Conservation (phyloP, 176 grass and related monocot species). For the Ensete glaucum region DNA sequence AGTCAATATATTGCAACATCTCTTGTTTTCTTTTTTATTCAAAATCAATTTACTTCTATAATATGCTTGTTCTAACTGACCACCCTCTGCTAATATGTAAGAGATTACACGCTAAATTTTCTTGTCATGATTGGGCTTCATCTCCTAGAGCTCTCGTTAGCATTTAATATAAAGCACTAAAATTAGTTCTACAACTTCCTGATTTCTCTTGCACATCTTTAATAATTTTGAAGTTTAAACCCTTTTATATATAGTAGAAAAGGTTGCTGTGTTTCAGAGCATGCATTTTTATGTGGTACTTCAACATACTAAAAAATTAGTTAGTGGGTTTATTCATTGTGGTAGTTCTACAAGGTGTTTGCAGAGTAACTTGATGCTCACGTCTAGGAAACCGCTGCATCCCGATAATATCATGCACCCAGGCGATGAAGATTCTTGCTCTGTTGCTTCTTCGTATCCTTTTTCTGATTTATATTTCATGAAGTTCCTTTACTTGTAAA, state of each 20-base stretch:
- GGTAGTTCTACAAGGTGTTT: background rate
- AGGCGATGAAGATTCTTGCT: constrained; percentile 55
- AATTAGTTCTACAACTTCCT: background rate
- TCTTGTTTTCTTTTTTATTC: background rate
- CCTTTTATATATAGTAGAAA: background rate
- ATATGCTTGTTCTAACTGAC: background rate
- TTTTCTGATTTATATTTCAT: constrained; percentile 21
- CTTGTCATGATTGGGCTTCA: background rate
- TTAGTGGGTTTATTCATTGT: too few relatives aligned
- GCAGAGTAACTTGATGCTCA: constrained; percentile 31
- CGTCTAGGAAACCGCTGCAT: constrained; percentile 33
- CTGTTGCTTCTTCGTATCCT: constrained; percentile 76
- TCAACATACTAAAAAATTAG: background rate
- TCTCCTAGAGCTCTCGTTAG: too few relatives aligned
- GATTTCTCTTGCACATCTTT: background rate
- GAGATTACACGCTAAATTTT: background rate
- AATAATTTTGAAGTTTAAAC: background rate
- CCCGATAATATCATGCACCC: constrained; percentile 29
- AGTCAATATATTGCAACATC: background rate
- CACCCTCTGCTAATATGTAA: background rate
- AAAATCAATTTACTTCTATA: background rate
- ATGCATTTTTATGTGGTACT: background rate
- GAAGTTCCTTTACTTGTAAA: background rate
- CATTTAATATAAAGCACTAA: too few relatives aligned
- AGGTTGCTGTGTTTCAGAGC: background rate